These are phyloP conservation scores for Phytopythium oedochilum DNA, from an alignment of 352 stramenopile genomes.

Conservation along the genomic window DNA sequence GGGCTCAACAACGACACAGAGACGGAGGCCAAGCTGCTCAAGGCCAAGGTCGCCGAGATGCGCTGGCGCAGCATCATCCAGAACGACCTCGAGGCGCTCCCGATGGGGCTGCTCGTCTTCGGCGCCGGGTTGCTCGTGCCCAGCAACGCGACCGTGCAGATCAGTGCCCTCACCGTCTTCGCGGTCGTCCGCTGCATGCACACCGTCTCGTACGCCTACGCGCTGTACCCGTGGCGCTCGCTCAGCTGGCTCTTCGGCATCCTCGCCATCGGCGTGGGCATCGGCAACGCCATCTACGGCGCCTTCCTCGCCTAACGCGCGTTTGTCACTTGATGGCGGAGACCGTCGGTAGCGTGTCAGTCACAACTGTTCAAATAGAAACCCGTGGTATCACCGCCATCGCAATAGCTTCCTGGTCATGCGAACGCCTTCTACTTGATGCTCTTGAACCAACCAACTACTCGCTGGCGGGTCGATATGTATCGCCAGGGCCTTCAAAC, in stretches of 20 bases:
- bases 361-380: not conserved
- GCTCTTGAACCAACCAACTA: no score
- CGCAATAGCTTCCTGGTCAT: no score
- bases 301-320: slow-evolving; percentile 14
- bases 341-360: no score
- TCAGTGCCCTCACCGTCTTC: slow-evolving; percentile 29
- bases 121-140: slow-evolving; percentile 33
- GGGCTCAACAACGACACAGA: slow-evolving; percentile 21
- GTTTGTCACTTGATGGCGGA: not conserved
- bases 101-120: slow-evolving; percentile 46
- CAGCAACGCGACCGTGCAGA: slow-evolving; percentile 29
- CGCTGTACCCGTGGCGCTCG: slow-evolving; percentile 30
- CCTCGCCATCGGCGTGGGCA: slow-evolving; percentile 20
- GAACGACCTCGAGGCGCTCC: slow-evolving; percentile 66
- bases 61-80: slow-evolving; percentile 48
- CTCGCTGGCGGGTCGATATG: no score
- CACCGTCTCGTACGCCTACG: slow-evolving; percentile 30
- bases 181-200: slow-evolving; percentile 30
- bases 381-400: no score
- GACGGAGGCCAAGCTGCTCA: slow-evolving; percentile 19
- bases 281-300: slow-evolving; percentile 32
- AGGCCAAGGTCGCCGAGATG: slow-evolving; percentile 18
- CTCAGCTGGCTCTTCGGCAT: slow-evolving; percentile 18
- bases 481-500: no score
- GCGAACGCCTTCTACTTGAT: not conserved